phyloP scores from a whole-genome alignment of 768 basidiomycete species.

The Tylopilus subfusipes region DNA sequence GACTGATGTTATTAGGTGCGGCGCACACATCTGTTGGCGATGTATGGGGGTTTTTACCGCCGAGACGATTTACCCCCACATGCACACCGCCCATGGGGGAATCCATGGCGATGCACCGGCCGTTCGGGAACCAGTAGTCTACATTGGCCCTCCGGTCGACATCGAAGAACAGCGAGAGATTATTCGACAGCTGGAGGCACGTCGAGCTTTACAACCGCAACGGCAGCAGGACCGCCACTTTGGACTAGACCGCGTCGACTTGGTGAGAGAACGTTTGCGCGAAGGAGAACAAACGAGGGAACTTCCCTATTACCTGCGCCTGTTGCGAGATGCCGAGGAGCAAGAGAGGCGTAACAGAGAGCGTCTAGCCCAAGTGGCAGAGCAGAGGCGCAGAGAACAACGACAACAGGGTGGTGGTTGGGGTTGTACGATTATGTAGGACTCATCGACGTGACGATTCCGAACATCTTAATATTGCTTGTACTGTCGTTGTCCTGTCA shows the following conservation, averaged over 20 bases:
- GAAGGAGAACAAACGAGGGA: not conserved
- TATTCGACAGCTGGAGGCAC: conserved; percentile 11
- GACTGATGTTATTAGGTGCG: conserved; percentile 42
- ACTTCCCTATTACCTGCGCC: not conserved
- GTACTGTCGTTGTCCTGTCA: no score
- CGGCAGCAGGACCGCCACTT: not conserved
- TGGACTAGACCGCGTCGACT: not conserved
- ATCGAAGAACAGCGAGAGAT: conserved; percentile 23
- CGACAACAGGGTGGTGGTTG: conserved; percentile 9
- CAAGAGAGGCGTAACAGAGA: conserved; percentile 1
- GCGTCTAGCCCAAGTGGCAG: not conserved
- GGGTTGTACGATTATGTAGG: conserved; percentile 28
- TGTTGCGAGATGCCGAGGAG: conserved; percentile 4
- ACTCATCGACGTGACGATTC: not conserved
- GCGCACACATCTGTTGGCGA: conserved; percentile 75
- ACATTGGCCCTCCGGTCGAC: conserved; percentile 15
- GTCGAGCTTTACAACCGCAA: not conserved
- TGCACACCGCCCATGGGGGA: conserved; percentile 34
- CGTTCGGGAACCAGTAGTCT: not conserved
- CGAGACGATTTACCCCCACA: conserved; percentile 36
- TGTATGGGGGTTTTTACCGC: conserved; percentile 43
- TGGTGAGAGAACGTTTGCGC: not conserved
- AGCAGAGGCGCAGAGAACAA: conserved; percentile 5
- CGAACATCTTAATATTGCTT: no score
- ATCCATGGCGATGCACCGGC: conserved; percentile 19